Base-by-base conservation (phyloP, 768 basidiomycete species). In the Paxillus rubicundulus region DNA sequence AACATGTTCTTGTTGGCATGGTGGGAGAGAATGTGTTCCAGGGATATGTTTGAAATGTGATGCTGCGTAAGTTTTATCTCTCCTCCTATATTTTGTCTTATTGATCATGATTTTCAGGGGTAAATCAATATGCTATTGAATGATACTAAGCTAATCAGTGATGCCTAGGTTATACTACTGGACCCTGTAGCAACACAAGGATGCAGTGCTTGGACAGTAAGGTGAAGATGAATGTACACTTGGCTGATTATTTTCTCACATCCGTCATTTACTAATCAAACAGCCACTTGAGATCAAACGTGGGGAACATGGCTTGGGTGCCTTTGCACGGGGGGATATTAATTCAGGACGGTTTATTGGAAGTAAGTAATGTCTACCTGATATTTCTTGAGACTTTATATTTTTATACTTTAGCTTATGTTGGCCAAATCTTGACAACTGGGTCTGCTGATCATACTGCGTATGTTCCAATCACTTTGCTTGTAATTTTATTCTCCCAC, bases 1-100 rank as follows among this genome's bases (percentile, higher is more conserved):
- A 0, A 49, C 32, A 3, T 84, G 82, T 57, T 34, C 60, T 1
- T 84, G 83, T 63, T 47, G 32, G 1, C 45, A 34, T 6, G 21
- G 59, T 0, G 38, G 24, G 0, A 69, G 77, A 44, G 82, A 84
- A 61, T 85, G 83, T 54, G 72, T 79, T 53, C 82, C 82, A 16
- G 80, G 79, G 9, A 48, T 77, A 5, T 85, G 83, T 59, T 30
- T 56, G 0, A 58, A 42, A 1, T 82, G 81, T 55, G 66, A 75
- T 63, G 73, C 77, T 50, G 67, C 73, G 76, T 76, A 47, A 57
- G 68, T 62, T 47, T 10, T 3, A 13, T 20, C 37, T 17, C 4
- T 3, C 7, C 3, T 37, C 7, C 9, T 36, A 3, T 1, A 27
- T 3, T 7, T 32, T 49, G 1, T 0, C 18, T 7, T 2, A 12